Conservation (phyloP, 192 early-diverging fungal genomes). For the Allomyces macrogynus region DNA sequence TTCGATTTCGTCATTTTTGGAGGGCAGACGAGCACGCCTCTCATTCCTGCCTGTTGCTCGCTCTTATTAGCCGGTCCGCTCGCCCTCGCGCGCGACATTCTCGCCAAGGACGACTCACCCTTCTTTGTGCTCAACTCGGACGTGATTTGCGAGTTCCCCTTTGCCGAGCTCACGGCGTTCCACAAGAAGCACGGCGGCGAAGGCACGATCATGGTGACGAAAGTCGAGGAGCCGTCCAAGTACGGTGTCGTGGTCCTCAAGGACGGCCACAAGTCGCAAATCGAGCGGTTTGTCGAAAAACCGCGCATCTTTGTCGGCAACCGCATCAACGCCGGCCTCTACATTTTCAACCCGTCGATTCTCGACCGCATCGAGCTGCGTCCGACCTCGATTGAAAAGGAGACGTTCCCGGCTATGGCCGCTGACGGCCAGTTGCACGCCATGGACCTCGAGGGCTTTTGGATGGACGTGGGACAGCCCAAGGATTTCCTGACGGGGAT, state of each 20-base stretch:
- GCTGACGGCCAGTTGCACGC: constrained; percentile 67
- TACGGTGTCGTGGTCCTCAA: constrained; percentile 94
- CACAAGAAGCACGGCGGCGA: constrained; percentile 77
- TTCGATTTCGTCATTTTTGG: neutral
- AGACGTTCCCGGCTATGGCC: constrained; percentile 89
- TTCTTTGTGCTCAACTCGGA: constrained; percentile 99
- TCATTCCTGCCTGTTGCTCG: neutral
- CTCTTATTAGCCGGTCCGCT: constrained; percentile 53
- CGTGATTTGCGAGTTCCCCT: constrained; percentile 98
- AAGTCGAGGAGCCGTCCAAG: constrained; percentile 94
- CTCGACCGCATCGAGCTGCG: constrained; percentile 79
- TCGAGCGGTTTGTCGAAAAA: constrained; percentile 96
- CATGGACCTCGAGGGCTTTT: constrained; percentile 87
- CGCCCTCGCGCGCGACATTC: constrained; percentile 78
- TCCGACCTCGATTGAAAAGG: constrained; percentile 96
- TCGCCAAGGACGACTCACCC: constrained; percentile 72
- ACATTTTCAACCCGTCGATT: constrained; percentile 85
- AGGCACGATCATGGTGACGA: constrained; percentile 92
- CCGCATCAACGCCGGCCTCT: constrained; percentile 98
- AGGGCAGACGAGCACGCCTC: neutral
- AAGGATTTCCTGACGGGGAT: constrained; percentile 94
- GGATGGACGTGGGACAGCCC: constrained; percentile 99
- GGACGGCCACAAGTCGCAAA: constrained; percentile 33
- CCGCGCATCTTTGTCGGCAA: constrained; percentile 84
- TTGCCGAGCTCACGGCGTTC: constrained; percentile 72